Evolutionary conservation across 768 basidiomycete genomes (phyloP).

Genomic region (Dendrothele bispora): DNA sequence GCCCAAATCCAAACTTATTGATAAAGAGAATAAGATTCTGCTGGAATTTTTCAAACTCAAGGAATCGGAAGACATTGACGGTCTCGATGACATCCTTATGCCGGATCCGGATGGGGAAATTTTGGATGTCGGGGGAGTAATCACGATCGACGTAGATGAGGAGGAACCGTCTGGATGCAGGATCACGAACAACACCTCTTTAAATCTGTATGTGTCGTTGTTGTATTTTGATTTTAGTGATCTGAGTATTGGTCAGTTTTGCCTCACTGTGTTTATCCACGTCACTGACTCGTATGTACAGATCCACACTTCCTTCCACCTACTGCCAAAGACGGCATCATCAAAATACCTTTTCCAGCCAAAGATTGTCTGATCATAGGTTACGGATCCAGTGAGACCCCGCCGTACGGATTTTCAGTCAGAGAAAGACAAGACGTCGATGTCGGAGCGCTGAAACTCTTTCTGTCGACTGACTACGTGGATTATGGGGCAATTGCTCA

Average conservation of each 20-base stretch:
- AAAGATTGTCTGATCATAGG: conserved; percentile 20
- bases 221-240: conserved; percentile 31
- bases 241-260: conserved; percentile 25
- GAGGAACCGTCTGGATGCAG: conserved; percentile 19
- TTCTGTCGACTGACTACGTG: conserved; percentile 15
- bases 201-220: conserved; percentile 20
- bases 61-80: not conserved
- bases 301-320: not conserved
- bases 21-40: not conserved
- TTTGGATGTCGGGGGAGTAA: conserved; percentile 14
- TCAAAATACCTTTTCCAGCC: not conserved
- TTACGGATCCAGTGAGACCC: conserved; percentile 19
- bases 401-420: conserved; percentile 14
- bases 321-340: not conserved
- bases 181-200: conserved; percentile 22
- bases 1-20: not conserved
- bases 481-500: conserved; percentile 19
- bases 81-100: conserved; percentile 2
- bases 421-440: conserved; percentile 20
- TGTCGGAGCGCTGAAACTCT: conserved; percentile 16
- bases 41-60: not conserved
- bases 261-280: not conserved
- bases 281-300: not conserved
- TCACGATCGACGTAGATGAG: conserved; percentile 15
- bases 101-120: conserved; percentile 13